Conservation (phyloP, 1,139 yeast genomes). For the Sugiyamaella pinicola region DNA sequence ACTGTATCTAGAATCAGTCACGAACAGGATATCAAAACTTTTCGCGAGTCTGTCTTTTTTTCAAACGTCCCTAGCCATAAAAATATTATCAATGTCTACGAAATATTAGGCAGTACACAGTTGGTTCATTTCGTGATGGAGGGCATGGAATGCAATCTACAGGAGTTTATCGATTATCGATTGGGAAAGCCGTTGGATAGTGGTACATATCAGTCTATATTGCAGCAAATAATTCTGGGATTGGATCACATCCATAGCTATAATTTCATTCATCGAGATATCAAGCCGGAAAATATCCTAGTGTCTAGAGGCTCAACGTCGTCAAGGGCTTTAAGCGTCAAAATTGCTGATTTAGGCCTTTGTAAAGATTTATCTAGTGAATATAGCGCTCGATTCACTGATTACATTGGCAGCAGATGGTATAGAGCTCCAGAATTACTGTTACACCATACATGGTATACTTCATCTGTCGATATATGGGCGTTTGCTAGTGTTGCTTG, state of each 20-base stretch:
- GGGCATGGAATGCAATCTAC: conserved; percentile 77
- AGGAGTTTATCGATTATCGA: conserved; percentile 53
- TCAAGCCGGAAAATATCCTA: conserved; percentile 89
- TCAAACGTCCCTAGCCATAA: conserved; percentile 70
- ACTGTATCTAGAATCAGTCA: conserved; percentile 61
- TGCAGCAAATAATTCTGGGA: conserved; percentile 66
- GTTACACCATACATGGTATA: conserved; percentile 64
- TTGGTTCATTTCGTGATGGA: conserved; percentile 77
- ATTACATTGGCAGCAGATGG: conserved; percentile 94
- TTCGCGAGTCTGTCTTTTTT: conserved; percentile 77
- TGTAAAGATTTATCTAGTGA: conserved; percentile 62
- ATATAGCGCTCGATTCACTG: conserved; percentile 45
- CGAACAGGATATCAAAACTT: conserved; percentile 42
- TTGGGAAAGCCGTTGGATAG: conserved; percentile 55
- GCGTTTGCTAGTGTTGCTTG: conserved; percentile 87
- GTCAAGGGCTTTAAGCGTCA: conserved; percentile 54
- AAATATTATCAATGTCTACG: conserved; percentile 71
- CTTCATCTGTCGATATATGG: conserved; percentile 88
- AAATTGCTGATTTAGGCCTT: conserved; percentile 90
- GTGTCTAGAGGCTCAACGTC: conserved; percentile 45
- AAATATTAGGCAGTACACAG: conserved; percentile 69
- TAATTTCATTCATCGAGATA: conserved; percentile 83
- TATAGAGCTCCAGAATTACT: conserved; percentile 93
- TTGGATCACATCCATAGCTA: conserved; percentile 77
- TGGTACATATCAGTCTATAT: conserved; percentile 21